Evolutionary conservation across 2,329 filamentous ascomycete species (phyloP).

Genomic region (Beauveria sp.): DNA sequence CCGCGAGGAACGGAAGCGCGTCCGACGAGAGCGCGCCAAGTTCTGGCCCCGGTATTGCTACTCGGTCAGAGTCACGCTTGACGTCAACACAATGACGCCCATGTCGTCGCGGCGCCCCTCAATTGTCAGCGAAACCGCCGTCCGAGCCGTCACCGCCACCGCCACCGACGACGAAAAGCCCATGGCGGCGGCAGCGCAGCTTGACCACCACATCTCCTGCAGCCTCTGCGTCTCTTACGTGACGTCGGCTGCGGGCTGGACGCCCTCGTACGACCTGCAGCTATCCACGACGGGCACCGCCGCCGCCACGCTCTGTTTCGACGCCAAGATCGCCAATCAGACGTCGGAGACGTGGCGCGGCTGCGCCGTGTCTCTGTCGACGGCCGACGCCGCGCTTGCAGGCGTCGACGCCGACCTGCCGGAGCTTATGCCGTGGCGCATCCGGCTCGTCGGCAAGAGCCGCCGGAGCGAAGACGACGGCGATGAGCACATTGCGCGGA

Average conservation of each 20-base stretch:
- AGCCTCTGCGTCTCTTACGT: slow-evolving; percentile 52
- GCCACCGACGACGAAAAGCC: no score
- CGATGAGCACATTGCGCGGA: slow-evolving; percentile 23
- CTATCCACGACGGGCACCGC: slow-evolving; percentile 45
- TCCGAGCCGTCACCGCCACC: no score
- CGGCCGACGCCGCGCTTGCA: slow-evolving; percentile 51
- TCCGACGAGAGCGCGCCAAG: slow-evolving; percentile 33
- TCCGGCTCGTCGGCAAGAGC: slow-evolving; percentile 31
- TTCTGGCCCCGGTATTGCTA: slow-evolving; percentile 45
- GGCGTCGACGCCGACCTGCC: slow-evolving; percentile 49
- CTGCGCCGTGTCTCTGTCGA: slow-evolving; percentile 54
- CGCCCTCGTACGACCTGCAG: slow-evolving; percentile 53
- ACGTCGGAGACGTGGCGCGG: slow-evolving; percentile 58
- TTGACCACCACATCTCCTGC: slow-evolving; percentile 25
- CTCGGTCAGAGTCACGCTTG: slow-evolving; percentile 40
- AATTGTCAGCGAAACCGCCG: slow-evolving; percentile 16
- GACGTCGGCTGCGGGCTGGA: slow-evolving; percentile 50
- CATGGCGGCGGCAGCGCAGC: slow-evolving; percentile 27
- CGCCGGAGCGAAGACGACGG: background rate
- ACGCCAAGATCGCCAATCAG: slow-evolving; percentile 53
- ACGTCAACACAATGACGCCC: slow-evolving; percentile 34
- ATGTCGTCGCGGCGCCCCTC: slow-evolving; percentile 26
- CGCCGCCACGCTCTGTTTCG: slow-evolving; percentile 49
- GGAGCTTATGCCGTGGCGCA: slow-evolving; percentile 46
- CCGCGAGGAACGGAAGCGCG: slow-evolving; percentile 34